Evolutionary conservation across 108 stramenopile species (phyloP).

Genomic region (Pseudonitzschia pungens): DNA sequence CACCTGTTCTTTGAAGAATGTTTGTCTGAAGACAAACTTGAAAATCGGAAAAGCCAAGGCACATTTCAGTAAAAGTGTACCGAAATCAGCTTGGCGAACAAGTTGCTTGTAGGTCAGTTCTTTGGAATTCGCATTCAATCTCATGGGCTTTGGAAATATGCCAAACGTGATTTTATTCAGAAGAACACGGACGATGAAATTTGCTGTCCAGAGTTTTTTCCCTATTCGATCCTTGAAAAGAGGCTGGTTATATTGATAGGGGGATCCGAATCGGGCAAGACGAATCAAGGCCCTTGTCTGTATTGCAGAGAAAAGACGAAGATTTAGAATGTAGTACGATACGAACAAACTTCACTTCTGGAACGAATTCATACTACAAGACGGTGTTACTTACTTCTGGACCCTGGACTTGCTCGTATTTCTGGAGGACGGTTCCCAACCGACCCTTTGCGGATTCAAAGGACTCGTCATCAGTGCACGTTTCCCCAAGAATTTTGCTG

Average conservation of each 20-base stretch:
- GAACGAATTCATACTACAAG: not conserved
- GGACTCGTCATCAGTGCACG: not conserved
- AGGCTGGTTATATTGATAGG: conserved; percentile 73
- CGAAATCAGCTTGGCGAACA: conserved; percentile 49
- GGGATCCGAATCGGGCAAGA: conserved; percentile 56
- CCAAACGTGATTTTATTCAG: conserved; percentile 48
- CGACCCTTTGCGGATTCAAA: not conserved
- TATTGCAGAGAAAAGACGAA: conserved; percentile 3
- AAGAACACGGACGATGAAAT: conserved; percentile 52
- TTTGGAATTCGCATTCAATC: conserved; percentile 25
- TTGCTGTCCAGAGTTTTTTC: conserved; percentile 46
- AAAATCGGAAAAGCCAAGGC: not conserved
- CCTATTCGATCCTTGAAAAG: conserved; percentile 40
- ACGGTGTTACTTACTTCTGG: conserved; percentile 25
- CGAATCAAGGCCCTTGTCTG: conserved; percentile 50
- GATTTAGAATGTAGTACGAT: not conserved
- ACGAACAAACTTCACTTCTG: not conserved
- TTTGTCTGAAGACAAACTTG: not conserved
- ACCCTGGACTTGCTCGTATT: conserved; percentile 25
- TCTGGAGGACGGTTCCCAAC: conserved; percentile 18
- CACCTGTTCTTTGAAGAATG: not conserved
- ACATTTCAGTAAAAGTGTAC: conserved; percentile 13
- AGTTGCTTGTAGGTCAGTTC: conserved; percentile 50
- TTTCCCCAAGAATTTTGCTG: not conserved
- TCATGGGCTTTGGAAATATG: conserved; percentile 37